Base-by-base conservation (phyloP, 306 rosid species). In the Fagus crenata region DNA sequence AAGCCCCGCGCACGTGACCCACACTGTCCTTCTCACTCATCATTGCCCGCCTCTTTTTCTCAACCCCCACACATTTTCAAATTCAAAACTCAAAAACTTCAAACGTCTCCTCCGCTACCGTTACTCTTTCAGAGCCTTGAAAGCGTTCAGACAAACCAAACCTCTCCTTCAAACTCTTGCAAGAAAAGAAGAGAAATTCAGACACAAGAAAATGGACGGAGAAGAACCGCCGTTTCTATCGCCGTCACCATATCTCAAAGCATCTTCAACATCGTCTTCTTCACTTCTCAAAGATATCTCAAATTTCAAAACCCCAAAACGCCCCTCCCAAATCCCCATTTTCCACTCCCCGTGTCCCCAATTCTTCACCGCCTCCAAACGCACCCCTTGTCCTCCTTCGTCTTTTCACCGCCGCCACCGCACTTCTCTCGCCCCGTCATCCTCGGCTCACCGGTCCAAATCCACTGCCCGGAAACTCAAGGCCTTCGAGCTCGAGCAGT, bases 291-390 rank as follows among this genome's bases (percentile, higher is more conserved):
- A 79, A 67, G 98, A 94, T 84, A 85, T 94, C 37, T 86, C 98
- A 53, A 94, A 94, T 74, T 90, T 80, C 92, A 90, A 86, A 75
- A 92, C 97, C 65, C 98, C 97, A 0, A 90, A 81, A 39, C 89
- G 91, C 9, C 80, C 89, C 42, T 72, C 93, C 4, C 69, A 39
- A 72, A 42, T 69, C 75, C 80, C 79, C 72, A 81, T 64, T 35
- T 36, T 83, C 53, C 69, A 73, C 32, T 83, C 98, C 74, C 98
- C 96, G 5, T 68, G 78, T 78, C 75, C 86, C 1, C 89, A 84
- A 1, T 89, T 85, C 86, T 92, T 92, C 92, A 88, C 93, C 4
- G 90, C 95, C 58, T 73, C 89, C 77, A 94, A 90, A 71, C 84
- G 75, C 40, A 87, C 89, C 11, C 96, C 93, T 0, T 55, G 78